Base-by-base conservation (phyloP, 208 protist species). In the Porcisia hertigi region DNA sequence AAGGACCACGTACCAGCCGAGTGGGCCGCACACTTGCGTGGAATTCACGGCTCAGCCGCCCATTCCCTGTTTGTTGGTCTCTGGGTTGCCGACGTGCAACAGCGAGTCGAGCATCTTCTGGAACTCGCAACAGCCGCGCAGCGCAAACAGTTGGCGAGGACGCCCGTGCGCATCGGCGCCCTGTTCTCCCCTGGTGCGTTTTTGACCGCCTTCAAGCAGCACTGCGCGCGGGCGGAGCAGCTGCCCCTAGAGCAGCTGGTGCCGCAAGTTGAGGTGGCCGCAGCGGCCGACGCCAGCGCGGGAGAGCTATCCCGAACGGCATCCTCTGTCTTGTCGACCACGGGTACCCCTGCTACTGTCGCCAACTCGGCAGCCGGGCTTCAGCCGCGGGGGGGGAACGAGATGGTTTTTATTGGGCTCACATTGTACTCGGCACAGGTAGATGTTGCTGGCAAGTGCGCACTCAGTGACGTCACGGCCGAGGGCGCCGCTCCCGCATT, bases 141-240 rank as follows among this genome's bases (percentile, higher is more conserved):
- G 52, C 64, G 67, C 16, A 74, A 77, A 12, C 52, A 73, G 59
- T 75, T 90, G 39, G 58, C 59, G 34, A 73, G 41, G 20, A 79
- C 64, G 59, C 77, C 86, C 71, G 75, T 99, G 16, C 94, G 93
- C 66, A 81, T 99, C 2, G 98, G 98, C 25, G 89, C 97, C 20
- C 91, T 99, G 18, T 98, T 99, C 71, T 82, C 87, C 12, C 99
- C 98, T 12, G 96, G 97, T 25, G 98, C 98, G 0, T 99, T 98
- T 79, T 84, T 99, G 52, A 99, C 98, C 34, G 98, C 99, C n/a
- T 98, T 97, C 36, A 93, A 98, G 75, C 98, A 99, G 92, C 86
- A 96, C 53, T 94, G 88, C 18, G 96, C 97, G 41, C 90, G 98
- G 49, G 72, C 76, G 9, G 85, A 93, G 53, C 58, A 81, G 16